Evolutionary conservation across 78 protist genomes (phyloP).

Genomic region (Polysphondylium violaceum): DNA sequence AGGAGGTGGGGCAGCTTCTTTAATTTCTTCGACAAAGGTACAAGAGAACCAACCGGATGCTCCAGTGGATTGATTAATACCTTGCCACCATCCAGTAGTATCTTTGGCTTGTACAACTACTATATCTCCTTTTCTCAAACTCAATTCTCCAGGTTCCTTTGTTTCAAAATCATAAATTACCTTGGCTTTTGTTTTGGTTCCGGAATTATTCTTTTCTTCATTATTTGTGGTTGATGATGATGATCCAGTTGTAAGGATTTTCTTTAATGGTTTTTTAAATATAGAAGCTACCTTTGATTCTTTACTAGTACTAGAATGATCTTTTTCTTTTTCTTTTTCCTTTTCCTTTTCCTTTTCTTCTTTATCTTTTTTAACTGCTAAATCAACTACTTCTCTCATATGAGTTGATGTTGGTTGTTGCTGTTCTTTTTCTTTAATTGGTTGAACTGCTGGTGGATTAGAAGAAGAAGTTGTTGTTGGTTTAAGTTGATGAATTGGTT

Average conservation of each 20-base stretch:
- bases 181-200: slow-evolving; percentile 22
- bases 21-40: slow-evolving; percentile 61
- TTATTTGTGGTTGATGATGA: too few relatives aligned
- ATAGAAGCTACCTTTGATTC: slow-evolving; percentile 25
- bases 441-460: not conserved
- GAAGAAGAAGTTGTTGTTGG: not conserved
- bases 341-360: not conserved
- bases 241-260: slow-evolving; percentile 30
- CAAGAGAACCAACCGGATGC: slow-evolving; percentile 64
- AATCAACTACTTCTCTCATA: not conserved
- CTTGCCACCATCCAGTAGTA: slow-evolving; percentile 79
- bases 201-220: not conserved
- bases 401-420: not conserved
- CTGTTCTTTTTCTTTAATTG: slow-evolving; percentile 11
- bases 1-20: not conserved
- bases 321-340: not conserved
- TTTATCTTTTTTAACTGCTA: not conserved
- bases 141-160: slow-evolving; percentile 49
- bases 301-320: not conserved
- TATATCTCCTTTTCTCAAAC: slow-evolving; percentile 61
- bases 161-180: slow-evolving; percentile 49
- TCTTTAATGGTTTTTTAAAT: slow-evolving; percentile 69
- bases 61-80: slow-evolving; percentile 36
- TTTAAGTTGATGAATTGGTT: slow-evolving; percentile 12
- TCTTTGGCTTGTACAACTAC: slow-evolving; percentile 33